Evolutionary conservation across 2,329 filamentous ascomycete species (phyloP), one percentile per base, ranked within the genome.

Genomic region (Trichophyton benhamiae): DNA sequence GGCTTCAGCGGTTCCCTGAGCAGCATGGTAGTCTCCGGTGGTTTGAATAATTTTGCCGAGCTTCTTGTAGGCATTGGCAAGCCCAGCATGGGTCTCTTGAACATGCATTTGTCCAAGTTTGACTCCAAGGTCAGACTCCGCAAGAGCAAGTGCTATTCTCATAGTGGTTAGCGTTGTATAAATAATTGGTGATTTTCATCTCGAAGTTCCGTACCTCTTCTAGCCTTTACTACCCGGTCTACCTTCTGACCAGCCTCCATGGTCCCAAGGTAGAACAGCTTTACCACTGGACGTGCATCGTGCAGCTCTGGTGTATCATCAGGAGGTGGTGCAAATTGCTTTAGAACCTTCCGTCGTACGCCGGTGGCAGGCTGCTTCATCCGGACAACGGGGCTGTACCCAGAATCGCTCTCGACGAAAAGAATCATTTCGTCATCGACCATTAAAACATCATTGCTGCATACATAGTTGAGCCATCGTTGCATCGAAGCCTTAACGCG

Each of bases 171-270:
- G 49, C 9, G 6, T 6, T n/a, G 36, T 49, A 49, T 33, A 46
- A 59, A 49, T 33, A 46, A 59, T 13, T 59, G 17, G n/a, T 33
- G 9, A 17, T 13, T 46, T 38, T n/a, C 11, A 13, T n/a, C 9
- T 42, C 36, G 9, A 11, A 41, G 13, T 41, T 48, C 72, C 78
- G 66, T 83, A 95, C 92, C 89, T 85, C 91, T 83, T 71, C 94
- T 83, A 63, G 87, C 85, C 77, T 96, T 97, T 66, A 99, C 94
- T 38, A 97, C 83, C 71, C 87, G 89, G 71, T 99, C 94, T 36
- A 99, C 85, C 76, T 96, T 97, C 75, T 99, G 94, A 49, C 91
- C 90, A n/a, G 90, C 85, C 72, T 97, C 94, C 90, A 99, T 95
- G 5, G 90, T 87, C 20, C 89, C 90, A 22, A 99, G 79, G 71